A percentile compares a stretch with the other conserved stretches of the same genome.
phyloP scores from a whole-genome alignment of 2,329 filamentous ascomycete genomes.

The Didymella sp. region DNA sequence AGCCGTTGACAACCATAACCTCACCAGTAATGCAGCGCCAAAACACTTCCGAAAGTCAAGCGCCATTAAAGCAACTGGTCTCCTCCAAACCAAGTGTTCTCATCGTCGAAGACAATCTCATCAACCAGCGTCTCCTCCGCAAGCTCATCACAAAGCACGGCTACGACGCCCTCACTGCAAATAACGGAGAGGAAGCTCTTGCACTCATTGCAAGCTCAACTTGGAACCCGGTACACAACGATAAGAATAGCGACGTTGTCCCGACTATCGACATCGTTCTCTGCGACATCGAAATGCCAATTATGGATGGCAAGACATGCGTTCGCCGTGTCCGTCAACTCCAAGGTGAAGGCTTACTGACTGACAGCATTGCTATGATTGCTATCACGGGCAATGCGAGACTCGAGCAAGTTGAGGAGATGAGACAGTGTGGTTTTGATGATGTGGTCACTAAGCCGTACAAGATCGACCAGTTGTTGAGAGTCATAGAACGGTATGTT shows the following conservation, averaged over 20 bases:
- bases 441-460: slow-evolving; percentile 59
- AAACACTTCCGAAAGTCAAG: not conserved
- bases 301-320: slow-evolving; percentile 35
- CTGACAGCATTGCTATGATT: slow-evolving; percentile 29
- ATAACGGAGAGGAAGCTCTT: slow-evolving; percentile 41
- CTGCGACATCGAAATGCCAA: slow-evolving; percentile 45
- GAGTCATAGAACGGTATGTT: slow-evolving; percentile 5
- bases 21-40: slow-evolving; percentile 10
- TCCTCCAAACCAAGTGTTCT: slow-evolving; percentile 26
- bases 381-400: slow-evolving; percentile 43
- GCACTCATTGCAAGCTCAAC: slow-evolving; percentile 20
- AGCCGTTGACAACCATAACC: not conserved
- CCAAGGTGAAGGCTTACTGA: slow-evolving; percentile 26
- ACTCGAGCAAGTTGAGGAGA: slow-evolving; percentile 43
- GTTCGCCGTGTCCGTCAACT: slow-evolving; percentile 24
- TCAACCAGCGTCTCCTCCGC: slow-evolving; percentile 40
- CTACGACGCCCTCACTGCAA: slow-evolving; percentile 34
- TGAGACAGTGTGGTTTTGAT: slow-evolving; percentile 35
- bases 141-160: slow-evolving; percentile 36
- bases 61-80: not conserved
- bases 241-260: not conserved
- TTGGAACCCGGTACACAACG: slow-evolving; percentile 1
- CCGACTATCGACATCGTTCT: slow-evolving; percentile 16
- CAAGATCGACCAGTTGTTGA: slow-evolving; percentile 51
- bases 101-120: slow-evolving; percentile 44